Evolutionary conservation across 169 alveolate species (phyloP), one percentile per base, ranked within the genome.

Genomic region (Babesia ovis): DNA sequence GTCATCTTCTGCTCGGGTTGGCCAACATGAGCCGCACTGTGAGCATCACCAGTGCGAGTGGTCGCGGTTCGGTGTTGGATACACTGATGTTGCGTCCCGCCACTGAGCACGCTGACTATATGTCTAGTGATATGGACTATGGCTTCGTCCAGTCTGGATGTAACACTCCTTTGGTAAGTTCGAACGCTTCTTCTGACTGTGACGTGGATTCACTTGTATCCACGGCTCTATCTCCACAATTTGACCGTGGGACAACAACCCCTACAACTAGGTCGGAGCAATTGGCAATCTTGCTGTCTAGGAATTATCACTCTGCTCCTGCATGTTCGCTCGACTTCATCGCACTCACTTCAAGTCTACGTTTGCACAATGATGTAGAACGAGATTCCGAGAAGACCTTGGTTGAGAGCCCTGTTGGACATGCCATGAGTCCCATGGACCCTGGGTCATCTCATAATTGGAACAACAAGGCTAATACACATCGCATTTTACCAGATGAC

Each of bases 301-400:
- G 87, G 31, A 79, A 79, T 23, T 43, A 79, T 42, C 62, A 51
- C 37, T 46, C 87, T 4, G 87, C 87, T 23, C 87, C 87, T 14
- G 83, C 87, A 0, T 79, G 87, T 45, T 58, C 74, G 29, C 55
- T 79, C 25, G 72, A 58, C 12, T 79, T 59, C 29, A 68, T 79
- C 31, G 67, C 61, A 35, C 3, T 53, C 20, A 42, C 87, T 1
- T 69, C 87, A 22, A 57, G 81, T 29, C 12, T 77, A 5, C 39
- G 57, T 31, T 29, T 9, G 12, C 8, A 12, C 16, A 1, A 6
- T 1, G 74, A 64, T 22, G 3, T 23, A 3, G 41, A 18, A 8
- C 53, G 50, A 18, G 74, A 64, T 16, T 50, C 54, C 18, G 62
- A 12, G 29, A 18, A 11, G 4, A 46, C 74, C 16, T 39, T 46